These are phyloP conservation scores for Kuraishia molischiana DNA, from an alignment of 805 yeast genomes.

Conservation along the genomic window DNA sequence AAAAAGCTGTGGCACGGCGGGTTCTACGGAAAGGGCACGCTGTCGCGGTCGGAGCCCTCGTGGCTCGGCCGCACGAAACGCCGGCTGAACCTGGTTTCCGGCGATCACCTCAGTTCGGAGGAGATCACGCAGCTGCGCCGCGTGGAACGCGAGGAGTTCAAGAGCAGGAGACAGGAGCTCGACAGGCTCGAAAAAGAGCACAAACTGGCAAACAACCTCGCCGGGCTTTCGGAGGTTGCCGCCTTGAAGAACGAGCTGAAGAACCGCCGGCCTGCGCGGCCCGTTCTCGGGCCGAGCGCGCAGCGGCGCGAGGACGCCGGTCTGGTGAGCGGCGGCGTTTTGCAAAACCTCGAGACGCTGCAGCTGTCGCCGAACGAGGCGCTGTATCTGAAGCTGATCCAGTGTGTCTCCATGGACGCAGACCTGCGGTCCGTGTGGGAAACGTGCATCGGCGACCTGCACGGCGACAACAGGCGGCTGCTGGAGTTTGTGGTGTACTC, in stretches of 20 bases:
- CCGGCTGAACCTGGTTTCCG: constrained; percentile 34
- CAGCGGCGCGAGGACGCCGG: constrained; percentile 27
- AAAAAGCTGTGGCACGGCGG: constrained; percentile 69
- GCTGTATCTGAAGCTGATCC: constrained; percentile 45
- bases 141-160: constrained; percentile 61
- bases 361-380: constrained; percentile 74
- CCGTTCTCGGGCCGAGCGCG: not conserved
- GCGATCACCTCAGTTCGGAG: constrained; percentile 41
- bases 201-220: constrained; percentile 12
- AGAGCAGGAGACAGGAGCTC: constrained; percentile 50
- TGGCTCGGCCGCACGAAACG: constrained; percentile 66
- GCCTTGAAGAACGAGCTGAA: not conserved
- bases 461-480: constrained; percentile 30
- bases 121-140: constrained; percentile 71
- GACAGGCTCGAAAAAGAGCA: constrained; percentile 36
- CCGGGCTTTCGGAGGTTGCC: constrained; percentile 25
- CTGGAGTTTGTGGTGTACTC: constrained; percentile 67
- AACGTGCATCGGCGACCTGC: not conserved
- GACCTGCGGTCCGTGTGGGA: not conserved
- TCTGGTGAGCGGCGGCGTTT: constrained; percentile 16
- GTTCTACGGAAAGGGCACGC: constrained; percentile 86
- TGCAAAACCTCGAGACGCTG: constrained; percentile 23
- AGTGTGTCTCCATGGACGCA: constrained; percentile 18
- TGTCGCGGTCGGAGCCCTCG: constrained; percentile 88
- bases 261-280: not conserved